A percentile compares a stretch with the other conserved stretches of the same genome.
These are phyloP conservation scores for Auricularia cornea DNA, from an alignment of 768 basidiomycete species.

Conservation along the genomic window DNA sequence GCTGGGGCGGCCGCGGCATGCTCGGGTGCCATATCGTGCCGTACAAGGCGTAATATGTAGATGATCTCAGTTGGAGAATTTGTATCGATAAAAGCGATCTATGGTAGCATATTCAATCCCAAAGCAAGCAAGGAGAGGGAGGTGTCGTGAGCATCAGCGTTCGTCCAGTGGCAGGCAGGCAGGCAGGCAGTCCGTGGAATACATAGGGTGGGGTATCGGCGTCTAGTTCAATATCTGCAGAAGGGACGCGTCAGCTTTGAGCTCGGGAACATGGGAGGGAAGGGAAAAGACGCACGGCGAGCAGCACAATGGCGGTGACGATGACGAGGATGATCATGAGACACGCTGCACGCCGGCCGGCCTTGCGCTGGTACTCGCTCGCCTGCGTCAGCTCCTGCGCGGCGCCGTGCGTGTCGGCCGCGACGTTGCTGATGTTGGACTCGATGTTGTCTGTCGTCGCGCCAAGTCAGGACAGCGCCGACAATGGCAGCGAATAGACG, in stretches of 20 bases:
- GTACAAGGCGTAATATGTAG: constrained; percentile 16
- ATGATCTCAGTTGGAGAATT: neutral
- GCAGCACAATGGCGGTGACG: constrained; percentile 79
- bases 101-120: too few relatives aligned
- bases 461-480: neutral
- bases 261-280: neutral
- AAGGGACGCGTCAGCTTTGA: neutral
- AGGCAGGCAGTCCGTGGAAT: neutral
- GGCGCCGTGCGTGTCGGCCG: constrained; percentile 72
- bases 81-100: too few relatives aligned
- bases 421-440: constrained; percentile 81
- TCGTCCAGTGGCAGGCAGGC: too few relatives aligned
- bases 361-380: constrained; percentile 88
- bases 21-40: constrained; percentile 74
- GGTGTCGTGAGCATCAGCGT: too few relatives aligned
- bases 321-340: constrained; percentile 80
- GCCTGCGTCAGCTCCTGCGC: constrained; percentile 83
- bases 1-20: constrained; percentile 84
- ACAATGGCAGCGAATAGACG: too few relatives aligned
- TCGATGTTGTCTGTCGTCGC: constrained; percentile 78
- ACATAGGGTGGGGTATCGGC: neutral
- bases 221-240: neutral
- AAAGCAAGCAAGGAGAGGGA: too few relatives aligned
- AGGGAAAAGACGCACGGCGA: constrained; percentile 62
- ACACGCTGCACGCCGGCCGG: constrained; percentile 83